A percentile compares a stretch with the other conserved stretches of the same genome.
These are phyloP conservation scores for Tolypocladium endophyticum DNA, from an alignment of 2,329 filamentous ascomycete species.

Conservation along the genomic window DNA sequence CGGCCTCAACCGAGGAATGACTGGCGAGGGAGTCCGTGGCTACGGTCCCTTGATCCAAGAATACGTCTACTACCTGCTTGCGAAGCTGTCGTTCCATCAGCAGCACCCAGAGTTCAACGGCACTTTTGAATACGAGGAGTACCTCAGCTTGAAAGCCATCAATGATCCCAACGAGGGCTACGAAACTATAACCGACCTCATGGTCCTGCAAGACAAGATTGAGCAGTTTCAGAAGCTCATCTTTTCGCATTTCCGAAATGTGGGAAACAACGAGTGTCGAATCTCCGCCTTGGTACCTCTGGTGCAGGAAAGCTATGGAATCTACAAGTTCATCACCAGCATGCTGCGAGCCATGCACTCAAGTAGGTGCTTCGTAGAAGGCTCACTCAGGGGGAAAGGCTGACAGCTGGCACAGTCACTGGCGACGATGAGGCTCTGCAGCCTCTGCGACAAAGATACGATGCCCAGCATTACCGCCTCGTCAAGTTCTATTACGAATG, in stretches of 20 bases:
- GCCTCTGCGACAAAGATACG: constrained; percentile 78
- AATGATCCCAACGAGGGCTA: constrained; percentile 97
- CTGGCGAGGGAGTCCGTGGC: constrained; percentile 75
- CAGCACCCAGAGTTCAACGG: constrained; percentile 98
- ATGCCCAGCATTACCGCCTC: constrained; percentile 91
- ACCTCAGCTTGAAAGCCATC: constrained; percentile 94
- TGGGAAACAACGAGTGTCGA: constrained; percentile 90
- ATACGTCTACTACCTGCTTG: constrained; percentile 91
- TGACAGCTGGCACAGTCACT: constrained; percentile 47
- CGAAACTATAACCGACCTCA: constrained; percentile 93
- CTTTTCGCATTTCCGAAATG: constrained; percentile 88
- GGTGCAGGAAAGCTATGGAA: constrained; percentile 96
- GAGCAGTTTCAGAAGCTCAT: constrained; percentile 98
- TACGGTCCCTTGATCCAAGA: constrained; percentile 90
- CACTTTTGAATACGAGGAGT: constrained; percentile 97
- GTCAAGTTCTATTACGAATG: constrained; percentile 99
- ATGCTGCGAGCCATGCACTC: constrained; percentile 98
- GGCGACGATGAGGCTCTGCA: constrained; percentile 89
- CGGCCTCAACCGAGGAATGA: constrained; percentile 73
- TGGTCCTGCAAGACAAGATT: constrained; percentile 95
- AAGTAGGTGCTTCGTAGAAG: constrained; percentile 42
- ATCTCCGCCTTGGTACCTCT: constrained; percentile 89
- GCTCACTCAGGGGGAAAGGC: constrained; percentile 1
- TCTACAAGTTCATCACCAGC: constrained; percentile 99
- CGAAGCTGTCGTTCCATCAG: constrained; percentile 92